Evolutionary conservation across 2,329 filamentous ascomycete genomes (phyloP), one percentile per base, ranked within the genome.

Genomic region (Aspergillus persii): DNA sequence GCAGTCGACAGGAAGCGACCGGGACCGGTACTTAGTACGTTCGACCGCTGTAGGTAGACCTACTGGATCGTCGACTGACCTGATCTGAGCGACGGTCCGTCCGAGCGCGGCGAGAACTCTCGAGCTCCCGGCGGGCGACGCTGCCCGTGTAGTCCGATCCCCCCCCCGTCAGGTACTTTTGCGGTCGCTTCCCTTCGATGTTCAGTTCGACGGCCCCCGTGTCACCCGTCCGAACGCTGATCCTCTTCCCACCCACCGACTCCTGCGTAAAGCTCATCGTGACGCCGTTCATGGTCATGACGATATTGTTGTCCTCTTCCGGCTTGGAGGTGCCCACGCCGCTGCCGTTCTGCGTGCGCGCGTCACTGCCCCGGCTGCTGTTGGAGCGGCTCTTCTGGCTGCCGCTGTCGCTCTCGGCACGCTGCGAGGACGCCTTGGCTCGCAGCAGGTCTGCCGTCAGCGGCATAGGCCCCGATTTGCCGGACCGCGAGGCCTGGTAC

Each of bases 351-450:
- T 69, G 69, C n/a, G 71, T 75, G 6, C 71, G 69, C 31, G 68
- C 63, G 55, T 75, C 73, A 56, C 73, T 77, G 30, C 69, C 75
- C 29, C 74, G 75, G 63, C 76, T 78, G 66, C 76, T 76, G 61
- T 71, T 72, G 4, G 76, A 76, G 23, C 73, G 74, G 58, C 71
- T 78, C 56, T 77, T 76, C 54, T 76, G 74, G 54, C 75, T 78
- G 29, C 73, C 75, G 48, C 71, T 75, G 46, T 78, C 76, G 54
- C 76, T 77, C 36, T 69, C 71, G 5, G 68, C 59, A 46, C 72
- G 69, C 44, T 66, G 66, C 11, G 61, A 61, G 26, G 60, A 63
- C 9, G 65, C 61, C 54, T 76, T 76, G 50, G 65, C 61, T 36
- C 73, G 70, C 44, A 71, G 63, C 48, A 77, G 59, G 59, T 77